Base-by-base conservation (phyloP, 1,139 yeast species). In the Magnusiomyces magnusii region DNA sequence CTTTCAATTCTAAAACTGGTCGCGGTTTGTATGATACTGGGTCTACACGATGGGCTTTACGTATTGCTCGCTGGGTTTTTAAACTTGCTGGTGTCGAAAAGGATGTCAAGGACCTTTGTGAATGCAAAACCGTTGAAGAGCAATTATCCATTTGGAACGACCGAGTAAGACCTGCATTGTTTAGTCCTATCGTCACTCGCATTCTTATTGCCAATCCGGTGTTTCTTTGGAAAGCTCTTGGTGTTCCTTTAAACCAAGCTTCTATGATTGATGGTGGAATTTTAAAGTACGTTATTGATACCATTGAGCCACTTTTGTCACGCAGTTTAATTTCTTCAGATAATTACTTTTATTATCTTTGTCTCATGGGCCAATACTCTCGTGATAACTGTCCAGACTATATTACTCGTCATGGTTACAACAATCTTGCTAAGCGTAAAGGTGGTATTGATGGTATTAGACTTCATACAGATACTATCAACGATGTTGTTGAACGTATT, bases 171-270 rank as follows among this genome's bases (percentile, higher is more conserved):
- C 93, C 93, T 2, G 81, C 86, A 2, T 76, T 87, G 57, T 82
- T 86, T 73, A 86, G 85, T 68, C 88, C 89, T 21, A 66, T 86
- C 54, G 85, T 87, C 57, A 85, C 87, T 31, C 81, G 82, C 49
- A 70, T 86, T 51, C 75, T 87, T 61, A 81, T 87, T 55, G 92
- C 92, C n/a, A 87, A 87, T 72, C 92, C 93, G 15, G 73, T 87
- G 39, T 87, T 87, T 71, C 77, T 87, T 63, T 87, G 96, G 96
- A 86, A 86, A 70, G 95, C 95, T 0, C 78, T 87, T 53, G 95
- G 96, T 19, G 95, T 87, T 56, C 96, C 95, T 2, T 82, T 86
- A 5, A 87, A 87, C 70, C 96, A 87, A 73, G 91, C 95, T 7
- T 77, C 82, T 49, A 81, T 87, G 85, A 87, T 87, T 83, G 89